phyloP scores from a whole-genome alignment of 768 basidiomycete genomes.

The Symmetrospora coprosmae region DNA sequence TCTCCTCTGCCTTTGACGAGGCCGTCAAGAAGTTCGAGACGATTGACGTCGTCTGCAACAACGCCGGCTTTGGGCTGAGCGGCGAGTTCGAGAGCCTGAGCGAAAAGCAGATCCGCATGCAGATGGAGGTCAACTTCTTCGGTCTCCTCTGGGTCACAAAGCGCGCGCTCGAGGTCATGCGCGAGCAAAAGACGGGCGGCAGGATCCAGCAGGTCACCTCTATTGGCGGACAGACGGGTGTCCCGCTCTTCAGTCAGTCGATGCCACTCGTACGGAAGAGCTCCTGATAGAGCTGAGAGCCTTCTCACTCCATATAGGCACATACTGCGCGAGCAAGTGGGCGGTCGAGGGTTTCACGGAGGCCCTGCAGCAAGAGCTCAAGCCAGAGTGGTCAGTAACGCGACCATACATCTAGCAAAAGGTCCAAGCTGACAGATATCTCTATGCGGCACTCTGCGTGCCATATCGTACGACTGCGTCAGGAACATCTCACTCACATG shows the following conservation, averaged over 20 bases:
- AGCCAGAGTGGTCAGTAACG: constrained; percentile 29
- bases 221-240: constrained; percentile 25
- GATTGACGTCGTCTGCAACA: constrained; percentile 32
- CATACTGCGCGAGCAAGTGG: constrained; percentile 22
- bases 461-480: too few relatives aligned
- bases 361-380: constrained; percentile 21
- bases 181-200: constrained; percentile 25
- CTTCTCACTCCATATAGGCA: too few relatives aligned
- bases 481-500: constrained; percentile 25
- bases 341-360: constrained; percentile 28
- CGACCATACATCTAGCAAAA: too few relatives aligned
- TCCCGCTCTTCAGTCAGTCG: constrained; percentile 22
- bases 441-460: too few relatives aligned
- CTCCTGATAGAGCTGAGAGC: too few relatives aligned
- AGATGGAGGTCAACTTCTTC: constrained; percentile 29
- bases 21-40: constrained; percentile 32
- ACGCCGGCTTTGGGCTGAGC: constrained; percentile 25
- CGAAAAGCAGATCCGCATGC: constrained; percentile 26
- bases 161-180: constrained; percentile 25
- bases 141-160: constrained; percentile 25
- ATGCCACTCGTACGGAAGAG: too few relatives aligned
- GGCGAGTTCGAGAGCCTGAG: constrained; percentile 23
- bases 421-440: too few relatives aligned
- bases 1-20: constrained; percentile 31
- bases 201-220: constrained; percentile 28